Base-by-base conservation (phyloP, 768 basidiomycete species). In the Russula compacta region DNA sequence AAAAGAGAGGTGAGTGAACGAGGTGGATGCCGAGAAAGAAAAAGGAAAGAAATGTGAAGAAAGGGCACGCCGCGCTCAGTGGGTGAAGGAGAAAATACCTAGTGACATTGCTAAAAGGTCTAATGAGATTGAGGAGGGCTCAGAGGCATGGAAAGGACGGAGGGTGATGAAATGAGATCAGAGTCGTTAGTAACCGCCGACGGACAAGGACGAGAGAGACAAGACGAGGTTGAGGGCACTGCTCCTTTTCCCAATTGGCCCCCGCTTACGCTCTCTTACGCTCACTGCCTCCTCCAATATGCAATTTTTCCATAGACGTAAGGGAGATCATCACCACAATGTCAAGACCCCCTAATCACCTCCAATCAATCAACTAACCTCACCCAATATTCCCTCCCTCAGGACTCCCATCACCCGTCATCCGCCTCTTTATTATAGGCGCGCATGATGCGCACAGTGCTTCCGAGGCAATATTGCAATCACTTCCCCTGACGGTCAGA, bases 21-120 rank as follows among this genome's bases (percentile, higher is more conserved):
- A 38, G 54, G n/a, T 36, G 54, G 42, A 36, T 32, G 35, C 6
- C 3, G 48, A 35, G 24, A 61, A 56, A 39, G 49, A 44, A 55
- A 50, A 61, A 19, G 42, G 39, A 61, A 60, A 8, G 51, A 60
- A 8, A 33, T 47, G 46, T 48, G 47, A 57, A 40, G 24, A 33
- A 12, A 32, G 4, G 3, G 9, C 39, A 38, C 56, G n/a, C 36
- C 11, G 12, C 24, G 17, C 0, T 32, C 14, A n/a, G 33, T 17
- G 8, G 29, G 39, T 36, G n/a, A 38, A 40, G 9, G 40, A 49
- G 12, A n/a, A 11, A 35, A 15, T 58, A 63, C 61, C 61, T 63
- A 63, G 61, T 58, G 61, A 63, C 61, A 63, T 63, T 48, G 40
- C 59, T 53, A 24, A 15, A 53, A 43, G 9, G 10, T 52, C 55